Evolutionary conservation across 2,329 filamentous ascomycete genomes (phyloP).

Genomic region (Xylaria sp.): DNA sequence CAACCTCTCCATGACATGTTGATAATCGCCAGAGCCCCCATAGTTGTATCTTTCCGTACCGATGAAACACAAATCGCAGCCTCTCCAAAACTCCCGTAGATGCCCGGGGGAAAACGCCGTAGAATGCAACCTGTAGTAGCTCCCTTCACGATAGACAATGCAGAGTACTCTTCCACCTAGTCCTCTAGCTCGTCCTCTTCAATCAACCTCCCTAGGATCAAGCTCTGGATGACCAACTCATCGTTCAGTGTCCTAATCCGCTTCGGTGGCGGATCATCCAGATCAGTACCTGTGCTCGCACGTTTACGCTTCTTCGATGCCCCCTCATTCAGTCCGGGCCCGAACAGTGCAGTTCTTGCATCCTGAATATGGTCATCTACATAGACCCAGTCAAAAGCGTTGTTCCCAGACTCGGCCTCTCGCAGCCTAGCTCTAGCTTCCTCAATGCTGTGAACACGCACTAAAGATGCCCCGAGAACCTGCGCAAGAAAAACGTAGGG

Average conservation of each 20-base stretch:
- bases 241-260: slow-evolving; percentile 77
- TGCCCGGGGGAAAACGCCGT: slow-evolving; percentile 33
- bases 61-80: slow-evolving; percentile 18
- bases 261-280: slow-evolving; percentile 55
- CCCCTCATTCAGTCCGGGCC: slow-evolving; percentile 48
- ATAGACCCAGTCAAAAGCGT: slow-evolving; percentile 80
- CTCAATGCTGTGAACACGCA: slow-evolving; percentile 71
- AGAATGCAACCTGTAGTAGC: slow-evolving; percentile 32
- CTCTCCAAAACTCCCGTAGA: slow-evolving; percentile 29
- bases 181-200: slow-evolving; percentile 65
- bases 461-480: slow-evolving; percentile 78
- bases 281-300: slow-evolving; percentile 44
- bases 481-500: slow-evolving; percentile 84
- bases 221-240: slow-evolving; percentile 90
- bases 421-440: slow-evolving; percentile 71
- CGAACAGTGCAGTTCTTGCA: slow-evolving; percentile 63
- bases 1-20: slow-evolving; percentile 1
- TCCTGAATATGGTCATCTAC: slow-evolving; percentile 71
- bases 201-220: slow-evolving; percentile 85
- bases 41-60: slow-evolving; percentile 8
- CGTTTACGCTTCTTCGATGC: slow-evolving; percentile 58
- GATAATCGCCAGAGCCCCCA: slow-evolving; percentile 9
- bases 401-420: slow-evolving; percentile 59
- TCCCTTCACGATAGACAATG: slow-evolving; percentile 2
- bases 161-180: slow-evolving; percentile 15